Base-by-base conservation (phyloP, 192 early-diverging fungal genomes). In the Rhizoclosmatium globosum region DNA sequence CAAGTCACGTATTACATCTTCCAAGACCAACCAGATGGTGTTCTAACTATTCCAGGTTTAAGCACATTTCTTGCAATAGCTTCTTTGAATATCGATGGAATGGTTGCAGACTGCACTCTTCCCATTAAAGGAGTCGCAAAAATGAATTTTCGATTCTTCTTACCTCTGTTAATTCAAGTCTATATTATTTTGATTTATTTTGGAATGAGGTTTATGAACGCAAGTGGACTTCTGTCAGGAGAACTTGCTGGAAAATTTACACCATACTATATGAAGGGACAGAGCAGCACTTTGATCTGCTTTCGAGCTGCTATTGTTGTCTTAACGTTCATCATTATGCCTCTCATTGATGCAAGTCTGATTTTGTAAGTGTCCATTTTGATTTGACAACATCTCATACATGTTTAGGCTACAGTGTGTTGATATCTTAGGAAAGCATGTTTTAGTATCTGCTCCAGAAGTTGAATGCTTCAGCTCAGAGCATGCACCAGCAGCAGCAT, bases 1-100 rank as follows among this genome's bases (percentile, higher is more conserved):
- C 77, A 78, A 58, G 77, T 78, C 4, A 70, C 67, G 39, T 57
- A 78, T 67, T 65, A 65, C 43, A 78, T 78, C 21, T 78, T 70
- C 60, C 56, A 48, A 47, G 7, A 56, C 45, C 21, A 68, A 42
- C 23, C 57, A 15, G 47, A 62, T 9, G 67, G 56, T 15, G 3
- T 61, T 17, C 43, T 78, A 21, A 70, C n/a, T 9, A 19, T 70
- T 2, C 56, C 56, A 3, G 60, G 60, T n/a, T 43, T 78, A 17
- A 60, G 46, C 45, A 78, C 68, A 4, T 78, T 78, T 41, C 47
- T 78, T 3, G 68, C 66, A 0, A 62, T 78, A 47, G 56, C 68
- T 53, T 4, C 53, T 23, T 65, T 78, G 53, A 65, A 78, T 47
- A 44, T 78, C 0, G 77, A 78, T 60, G 77, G 77, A n/a, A 68